phyloP scores from a whole-genome alignment of 176 grass and related monocot species.

The Bothriochloa decipiens region DNA sequence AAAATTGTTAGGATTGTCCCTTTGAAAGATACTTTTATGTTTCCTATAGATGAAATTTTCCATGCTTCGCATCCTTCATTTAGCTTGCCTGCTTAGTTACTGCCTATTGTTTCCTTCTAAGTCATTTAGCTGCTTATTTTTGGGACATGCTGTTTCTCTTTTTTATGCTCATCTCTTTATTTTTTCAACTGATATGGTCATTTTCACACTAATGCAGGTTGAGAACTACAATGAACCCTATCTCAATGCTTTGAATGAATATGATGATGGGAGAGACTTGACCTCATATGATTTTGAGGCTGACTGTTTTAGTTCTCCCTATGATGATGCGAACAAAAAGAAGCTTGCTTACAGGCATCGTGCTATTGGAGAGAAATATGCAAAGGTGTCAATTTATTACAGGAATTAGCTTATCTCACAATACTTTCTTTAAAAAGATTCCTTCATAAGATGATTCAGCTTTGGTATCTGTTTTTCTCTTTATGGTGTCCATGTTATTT shows the following conservation, averaged over 20 bases:
- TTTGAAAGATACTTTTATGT: not conserved
- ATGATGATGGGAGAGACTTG: slow-evolving; percentile 88
- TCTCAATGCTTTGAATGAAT: slow-evolving; percentile 72
- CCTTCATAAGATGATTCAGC: slow-evolving; percentile 14
- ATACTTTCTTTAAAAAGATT: slow-evolving; percentile 36
- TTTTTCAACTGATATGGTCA: slow-evolving; percentile 10
- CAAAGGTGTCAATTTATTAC: slow-evolving; percentile 56
- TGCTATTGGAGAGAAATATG: slow-evolving; percentile 79
- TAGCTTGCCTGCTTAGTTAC: not conserved
- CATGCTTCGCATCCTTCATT: not conserved
- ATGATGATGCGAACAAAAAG: slow-evolving; percentile 82
- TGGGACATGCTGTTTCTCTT: not conserved
- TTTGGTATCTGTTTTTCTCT: not conserved
- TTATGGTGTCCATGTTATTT: slow-evolving; percentile 15
- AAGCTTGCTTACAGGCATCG: slow-evolving; percentile 95
- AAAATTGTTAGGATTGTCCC: not conserved
- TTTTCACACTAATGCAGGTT: slow-evolving; percentile 61
- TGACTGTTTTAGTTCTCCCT: slow-evolving; percentile 75
- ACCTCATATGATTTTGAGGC: slow-evolving; percentile 80
- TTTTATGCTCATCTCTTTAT: not conserved
- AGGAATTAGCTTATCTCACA: slow-evolving; percentile 24
- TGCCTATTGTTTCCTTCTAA: not conserved
- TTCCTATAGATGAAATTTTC: not conserved
- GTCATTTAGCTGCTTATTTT: not conserved
- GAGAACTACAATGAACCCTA: slow-evolving; percentile 92